phyloP scores from a whole-genome alignment of 2,329 filamentous ascomycete genomes.

The Cladosporium phlei region DNA sequence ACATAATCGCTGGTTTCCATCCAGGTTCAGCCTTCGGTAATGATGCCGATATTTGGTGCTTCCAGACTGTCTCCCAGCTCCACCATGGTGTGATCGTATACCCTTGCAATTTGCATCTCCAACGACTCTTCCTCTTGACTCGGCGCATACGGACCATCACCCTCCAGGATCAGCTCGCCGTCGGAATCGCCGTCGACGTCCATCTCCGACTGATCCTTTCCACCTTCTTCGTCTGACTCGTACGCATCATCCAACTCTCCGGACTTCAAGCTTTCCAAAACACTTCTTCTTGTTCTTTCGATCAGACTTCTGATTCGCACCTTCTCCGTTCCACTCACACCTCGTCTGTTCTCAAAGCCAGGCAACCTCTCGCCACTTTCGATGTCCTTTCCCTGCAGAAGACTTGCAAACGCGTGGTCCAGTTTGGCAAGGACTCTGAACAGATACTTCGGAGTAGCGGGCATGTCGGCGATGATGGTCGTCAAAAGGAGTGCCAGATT shows the following conservation, averaged over 20 bases:
- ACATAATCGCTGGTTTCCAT: background rate
- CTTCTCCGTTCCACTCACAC: slow-evolving; percentile 78
- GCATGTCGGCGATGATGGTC: slow-evolving; percentile 68
- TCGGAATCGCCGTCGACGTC: slow-evolving; percentile 40
- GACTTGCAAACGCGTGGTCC: slow-evolving; percentile 74
- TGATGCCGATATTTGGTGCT: slow-evolving; percentile 42
- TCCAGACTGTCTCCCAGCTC: slow-evolving; percentile 66
- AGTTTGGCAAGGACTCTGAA: slow-evolving; percentile 72
- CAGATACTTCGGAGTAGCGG: slow-evolving; percentile 60
- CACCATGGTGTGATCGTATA: slow-evolving; percentile 76
- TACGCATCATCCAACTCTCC: slow-evolving; percentile 44
- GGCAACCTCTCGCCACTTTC: slow-evolving; percentile 62
- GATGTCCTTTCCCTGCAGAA: slow-evolving; percentile 64
- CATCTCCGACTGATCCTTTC: slow-evolving; percentile 26
- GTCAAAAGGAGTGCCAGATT: slow-evolving; percentile 69
- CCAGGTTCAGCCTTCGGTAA: slow-evolving; percentile 35
- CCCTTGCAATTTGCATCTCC: slow-evolving; percentile 66
- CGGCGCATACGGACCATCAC: slow-evolving; percentile 17
- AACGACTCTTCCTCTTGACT: slow-evolving; percentile 38
- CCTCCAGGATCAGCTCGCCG: slow-evolving; percentile 28
- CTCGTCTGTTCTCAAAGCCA: slow-evolving; percentile 60
- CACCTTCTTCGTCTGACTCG: slow-evolving; percentile 33
- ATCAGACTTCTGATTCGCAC: slow-evolving; percentile 79
- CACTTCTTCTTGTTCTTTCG: slow-evolving; percentile 65
- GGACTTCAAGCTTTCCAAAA: slow-evolving; percentile 63